Base-by-base conservation (phyloP, 202 grass and related monocot genomes). In the Elaeis oleifera region DNA sequence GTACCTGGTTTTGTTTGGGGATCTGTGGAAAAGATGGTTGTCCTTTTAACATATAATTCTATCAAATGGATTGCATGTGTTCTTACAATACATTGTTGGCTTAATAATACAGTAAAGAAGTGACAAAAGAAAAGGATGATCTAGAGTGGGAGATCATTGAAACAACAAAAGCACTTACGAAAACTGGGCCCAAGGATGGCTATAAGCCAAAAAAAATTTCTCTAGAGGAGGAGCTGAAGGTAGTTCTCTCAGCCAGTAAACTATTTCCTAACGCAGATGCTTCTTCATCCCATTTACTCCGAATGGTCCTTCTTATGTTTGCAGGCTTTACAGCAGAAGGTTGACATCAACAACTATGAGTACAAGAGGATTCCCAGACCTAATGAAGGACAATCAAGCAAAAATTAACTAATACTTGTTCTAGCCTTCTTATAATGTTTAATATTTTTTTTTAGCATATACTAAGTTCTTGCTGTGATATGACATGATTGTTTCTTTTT, bases 71-170 rank as follows among this genome's bases (percentile, higher is more conserved):
- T 31, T 6, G 28, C 28, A 31, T 31, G 5, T 31, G 5, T 6
- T 31, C 5, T 31, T 31, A 31, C 28, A 31, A 31, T 52, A 55
- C 39, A 60, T 79, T 73, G 58, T 36, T 60, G 62, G 32, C 51
- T 70, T 56, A 64, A 32, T 28, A 58, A 16, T 63, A 44, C 84
- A 89, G 88, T 64, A 92, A 97, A 80, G 92, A 97, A 64, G 82
- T 97, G 39, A 84, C 82, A 2, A 92, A 92, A 68, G 84, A 97
- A 81, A 97, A 84, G 64, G 92, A 97, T 55, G 88, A 97, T 75
- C 73, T 97, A 23, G 92, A 97, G 78, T 92, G 92, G 92, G 70
- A 92, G 77, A 87, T 97, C 2, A 79, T 89, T 64, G 87, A 91
- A 75, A 91, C 81, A 62, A 90, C 76, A 59, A 85, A 78, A 76